These are phyloP conservation scores for Thuja plicata DNA, from an alignment of 83 land plant genomes.

Conservation along the genomic window DNA sequence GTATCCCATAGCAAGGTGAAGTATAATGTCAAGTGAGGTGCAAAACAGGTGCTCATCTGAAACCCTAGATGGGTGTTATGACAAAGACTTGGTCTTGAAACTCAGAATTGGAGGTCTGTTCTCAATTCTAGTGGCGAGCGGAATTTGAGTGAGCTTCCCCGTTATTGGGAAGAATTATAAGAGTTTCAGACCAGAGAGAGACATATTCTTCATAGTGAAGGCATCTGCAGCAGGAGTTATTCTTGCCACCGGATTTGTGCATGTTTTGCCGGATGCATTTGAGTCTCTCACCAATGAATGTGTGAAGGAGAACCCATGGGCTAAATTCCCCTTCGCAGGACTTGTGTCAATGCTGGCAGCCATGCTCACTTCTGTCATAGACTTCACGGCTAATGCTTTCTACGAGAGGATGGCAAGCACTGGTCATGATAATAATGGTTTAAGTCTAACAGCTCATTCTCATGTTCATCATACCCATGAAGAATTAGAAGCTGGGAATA, in stretches of 20 bases:
- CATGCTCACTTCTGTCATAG: slow-evolving; percentile 11
- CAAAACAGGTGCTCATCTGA: slow-evolving; percentile 11
- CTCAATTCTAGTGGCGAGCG: slow-evolving; percentile 24
- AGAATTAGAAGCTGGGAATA: no score
- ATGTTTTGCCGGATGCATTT: slow-evolving; percentile 26
- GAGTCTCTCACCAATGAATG: slow-evolving; percentile 19
- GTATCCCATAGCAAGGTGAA: no score
- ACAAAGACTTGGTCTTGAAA: slow-evolving; percentile 22
- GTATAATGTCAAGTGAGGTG: neutral
- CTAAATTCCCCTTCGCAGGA: slow-evolving; percentile 42
- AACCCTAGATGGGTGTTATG: neutral
- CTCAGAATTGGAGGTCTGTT: slow-evolving; percentile 21
- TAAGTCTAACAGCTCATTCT: no score
- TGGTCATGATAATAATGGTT: no score
- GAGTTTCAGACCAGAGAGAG: slow-evolving; percentile 20
- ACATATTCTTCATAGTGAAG: slow-evolving; percentile 28
- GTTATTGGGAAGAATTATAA: slow-evolving; percentile 18
- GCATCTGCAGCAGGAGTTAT: slow-evolving; percentile 36
- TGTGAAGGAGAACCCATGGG: slow-evolving; percentile 17
- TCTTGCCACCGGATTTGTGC: slow-evolving; percentile 28
- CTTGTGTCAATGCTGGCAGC: slow-evolving; percentile 40
- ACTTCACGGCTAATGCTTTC: slow-evolving; percentile 27
- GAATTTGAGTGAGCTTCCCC: slow-evolving; percentile 34
- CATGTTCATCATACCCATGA: no score
- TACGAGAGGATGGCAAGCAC: slow-evolving; percentile 13